Evolutionary conservation across 345 rosid genomes (phyloP).

Genomic region (Heritiera fomes): DNA sequence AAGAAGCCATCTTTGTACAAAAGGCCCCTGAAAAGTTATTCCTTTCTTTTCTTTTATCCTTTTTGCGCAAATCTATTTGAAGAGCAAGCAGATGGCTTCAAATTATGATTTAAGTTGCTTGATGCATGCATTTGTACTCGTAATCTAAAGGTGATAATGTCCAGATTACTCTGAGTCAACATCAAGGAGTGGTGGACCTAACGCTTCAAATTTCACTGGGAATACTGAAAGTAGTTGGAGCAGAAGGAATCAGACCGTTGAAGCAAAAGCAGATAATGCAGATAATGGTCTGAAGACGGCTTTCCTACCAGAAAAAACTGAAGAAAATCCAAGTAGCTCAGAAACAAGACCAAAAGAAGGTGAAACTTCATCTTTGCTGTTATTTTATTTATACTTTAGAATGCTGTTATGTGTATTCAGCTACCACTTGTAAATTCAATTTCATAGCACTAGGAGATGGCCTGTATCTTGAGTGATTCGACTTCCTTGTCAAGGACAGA

Average conservation of each 20-base stretch:
- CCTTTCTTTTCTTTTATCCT: background rate
- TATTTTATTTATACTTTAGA: background rate
- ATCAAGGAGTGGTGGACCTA: conserved; percentile 34
- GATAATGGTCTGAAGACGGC: conserved; percentile 32
- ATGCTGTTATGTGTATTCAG: background rate
- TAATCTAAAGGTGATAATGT: conserved; percentile 27
- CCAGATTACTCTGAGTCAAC: conserved; percentile 46
- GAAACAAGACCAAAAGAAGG: conserved; percentile 79
- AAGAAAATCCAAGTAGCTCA: conserved; percentile 59
- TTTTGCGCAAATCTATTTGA: background rate
- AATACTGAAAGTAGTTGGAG: conserved; percentile 31
- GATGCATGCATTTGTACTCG: background rate
- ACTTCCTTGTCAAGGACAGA: background rate
- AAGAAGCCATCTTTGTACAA: background rate
- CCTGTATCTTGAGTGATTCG: background rate
- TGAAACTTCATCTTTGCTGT: conserved; percentile 26
- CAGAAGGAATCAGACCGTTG: conserved; percentile 29
- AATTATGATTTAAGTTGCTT: background rate
- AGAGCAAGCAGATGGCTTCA: background rate
- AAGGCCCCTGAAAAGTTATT: background rate
- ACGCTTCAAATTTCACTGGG: conserved; percentile 26
- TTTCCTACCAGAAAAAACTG: conserved; percentile 36
- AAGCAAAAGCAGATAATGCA: conserved; percentile 28
- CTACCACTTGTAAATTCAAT: background rate
- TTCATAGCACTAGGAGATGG: background rate